Base-by-base conservation (phyloP, 129 eudicot genomes). In the Erigeron canadensis region DNA sequence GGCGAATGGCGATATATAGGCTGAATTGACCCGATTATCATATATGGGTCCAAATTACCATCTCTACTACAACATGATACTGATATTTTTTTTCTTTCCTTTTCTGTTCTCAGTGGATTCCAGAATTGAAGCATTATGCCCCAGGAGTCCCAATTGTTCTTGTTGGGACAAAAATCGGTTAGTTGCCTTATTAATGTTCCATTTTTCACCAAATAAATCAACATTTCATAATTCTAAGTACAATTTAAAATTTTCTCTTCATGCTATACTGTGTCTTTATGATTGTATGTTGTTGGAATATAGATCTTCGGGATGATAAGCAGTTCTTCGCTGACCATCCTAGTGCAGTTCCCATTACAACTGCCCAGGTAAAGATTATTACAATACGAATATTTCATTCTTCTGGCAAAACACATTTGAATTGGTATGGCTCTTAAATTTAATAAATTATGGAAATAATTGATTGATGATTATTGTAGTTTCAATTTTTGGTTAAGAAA, bases 131-230 rank as follows among this genome's bases (percentile, higher is more conserved):
- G 69, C 87, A 83, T 72, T 83, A 83, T 58, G 84, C 87, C 40
- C 87, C 87, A 15, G 87, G 84, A 60, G 87, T 83, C 66, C 87
- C 87, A 48, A 76, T 83, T 8, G 81, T 83, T 47, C 87, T 83
- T 67, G 84, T 83, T 62, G 87, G 87, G 74, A 83, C 87, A 71
- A 83, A 83, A 76, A 72, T 80, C 19, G 87, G 87, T 83, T 75
- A 57, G 80, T 57, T 67, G 40, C 48, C 72, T 60, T 23, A 60
- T 59, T n/a, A 23, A 46, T 39, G 5, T 56, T 34, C 2, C n/a
- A 12, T 58, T 28, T 43, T 60, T 46, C 40, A 63, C 63, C 46
- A 63, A 37, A 38, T 47, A 37, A 65, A n/a, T n/a, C n/a, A n/a
- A n/a, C n/a, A n/a, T n/a, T n/a, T n/a, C n/a, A n/a, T n/a, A n/a